Conservation (phyloP, 768 basidiomycete species). For the Gymnopilus junonius region DNA sequence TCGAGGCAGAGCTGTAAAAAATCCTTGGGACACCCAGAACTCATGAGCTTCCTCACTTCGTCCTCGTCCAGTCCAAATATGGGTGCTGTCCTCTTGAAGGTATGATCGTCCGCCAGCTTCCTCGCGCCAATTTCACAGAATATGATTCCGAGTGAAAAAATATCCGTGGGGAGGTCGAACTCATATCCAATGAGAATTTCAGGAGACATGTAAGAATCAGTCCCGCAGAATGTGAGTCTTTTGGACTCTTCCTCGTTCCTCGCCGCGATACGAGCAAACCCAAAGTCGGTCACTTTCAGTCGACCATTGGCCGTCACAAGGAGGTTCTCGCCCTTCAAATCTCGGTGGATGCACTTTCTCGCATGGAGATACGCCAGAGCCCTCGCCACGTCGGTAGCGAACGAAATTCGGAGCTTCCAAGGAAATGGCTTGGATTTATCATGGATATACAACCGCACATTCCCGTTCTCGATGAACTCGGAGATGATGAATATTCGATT, state of each 20-base stretch:
- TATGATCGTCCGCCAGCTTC: constrained; percentile 80
- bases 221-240: constrained; percentile 86
- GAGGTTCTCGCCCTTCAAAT: constrained; percentile 97
- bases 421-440: constrained; percentile 84
- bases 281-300: constrained; percentile 98
- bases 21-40: constrained; percentile 75
- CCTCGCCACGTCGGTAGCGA: constrained; percentile 92
- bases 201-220: constrained; percentile 95
- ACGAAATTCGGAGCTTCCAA: constrained; percentile 92
- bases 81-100: constrained; percentile 80
- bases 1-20: constrained; percentile 81
- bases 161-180: constrained; percentile 93
- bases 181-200: constrained; percentile 91
- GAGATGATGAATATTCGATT: constrained; percentile 93
- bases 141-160: constrained; percentile 92
- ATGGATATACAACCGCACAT: constrained; percentile 89
- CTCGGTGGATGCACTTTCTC: constrained; percentile 85
- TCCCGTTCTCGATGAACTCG: constrained; percentile 92
- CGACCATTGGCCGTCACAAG: constrained; percentile 94
- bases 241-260: constrained; percentile 89
- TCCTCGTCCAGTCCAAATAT: constrained; percentile 75
- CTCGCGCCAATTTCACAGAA: constrained; percentile 91
- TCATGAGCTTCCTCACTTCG: constrained; percentile 73
- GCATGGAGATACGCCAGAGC: constrained; percentile 98
- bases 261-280: constrained; percentile 93